Conservation (phyloP, 306 rosid species). For the Trichosanthes truncata region DNA sequence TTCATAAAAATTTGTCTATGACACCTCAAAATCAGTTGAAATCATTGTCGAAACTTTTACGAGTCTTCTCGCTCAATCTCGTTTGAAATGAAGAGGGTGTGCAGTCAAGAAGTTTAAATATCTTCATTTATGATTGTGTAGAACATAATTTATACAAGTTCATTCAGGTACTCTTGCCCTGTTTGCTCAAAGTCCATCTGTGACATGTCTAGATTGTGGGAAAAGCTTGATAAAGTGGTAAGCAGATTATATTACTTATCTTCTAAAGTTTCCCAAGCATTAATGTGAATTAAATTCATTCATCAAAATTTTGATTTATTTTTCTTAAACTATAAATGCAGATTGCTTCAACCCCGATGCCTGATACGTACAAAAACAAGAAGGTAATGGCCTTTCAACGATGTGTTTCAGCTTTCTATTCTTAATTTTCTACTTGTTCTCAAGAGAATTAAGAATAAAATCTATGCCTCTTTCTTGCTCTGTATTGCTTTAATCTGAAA, state of each 20-base stretch:
- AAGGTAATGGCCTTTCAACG: slow-evolving; percentile 22
- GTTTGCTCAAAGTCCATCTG: slow-evolving; percentile 64
- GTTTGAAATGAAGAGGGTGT: background rate
- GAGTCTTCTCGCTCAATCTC: background rate
- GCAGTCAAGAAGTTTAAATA: background rate
- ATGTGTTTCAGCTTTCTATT: background rate
- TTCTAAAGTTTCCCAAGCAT: background rate
- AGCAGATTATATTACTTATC: background rate
- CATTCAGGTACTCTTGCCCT: slow-evolving; percentile 55
- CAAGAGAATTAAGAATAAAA: background rate
- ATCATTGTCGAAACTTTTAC: background rate
- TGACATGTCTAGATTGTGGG: slow-evolving; percentile 56
- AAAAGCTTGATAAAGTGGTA: slow-evolving; percentile 61
- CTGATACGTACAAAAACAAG: slow-evolving; percentile 36
- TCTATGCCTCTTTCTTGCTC: background rate
- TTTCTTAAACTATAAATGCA: slow-evolving; percentile 16
- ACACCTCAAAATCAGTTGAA: background rate
- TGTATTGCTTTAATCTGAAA: background rate
- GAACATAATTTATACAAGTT: background rate
- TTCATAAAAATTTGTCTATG: background rate
- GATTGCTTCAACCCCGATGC: slow-evolving; percentile 67
- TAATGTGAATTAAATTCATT: background rate
- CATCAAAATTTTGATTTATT: background rate
- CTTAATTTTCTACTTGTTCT: background rate
- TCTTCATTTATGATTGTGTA: background rate